phyloP scores from a whole-genome alignment of 352 stramenopile species.

The Plasmopara muralis region DNA sequence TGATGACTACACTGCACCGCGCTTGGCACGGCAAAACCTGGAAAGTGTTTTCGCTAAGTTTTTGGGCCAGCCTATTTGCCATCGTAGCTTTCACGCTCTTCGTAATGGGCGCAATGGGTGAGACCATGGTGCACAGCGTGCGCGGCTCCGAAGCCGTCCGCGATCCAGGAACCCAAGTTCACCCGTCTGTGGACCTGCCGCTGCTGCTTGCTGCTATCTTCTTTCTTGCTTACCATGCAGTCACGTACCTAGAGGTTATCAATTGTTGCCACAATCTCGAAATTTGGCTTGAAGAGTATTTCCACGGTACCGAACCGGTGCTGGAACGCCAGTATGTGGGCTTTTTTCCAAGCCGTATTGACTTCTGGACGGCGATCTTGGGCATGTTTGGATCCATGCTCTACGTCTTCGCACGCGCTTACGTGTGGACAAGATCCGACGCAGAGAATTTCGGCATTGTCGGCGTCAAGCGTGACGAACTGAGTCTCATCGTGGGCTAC shows the following conservation, averaged over 20 bases:
- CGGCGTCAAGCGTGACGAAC: slow-evolving; percentile 52
- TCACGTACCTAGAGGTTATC: slow-evolving; percentile 84
- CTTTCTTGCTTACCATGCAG: slow-evolving; percentile 45
- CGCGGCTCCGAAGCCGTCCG: slow-evolving; percentile 22
- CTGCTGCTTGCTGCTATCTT: slow-evolving; percentile 52
- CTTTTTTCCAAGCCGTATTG: slow-evolving; percentile 77
- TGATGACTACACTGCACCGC: slow-evolving; percentile 82
- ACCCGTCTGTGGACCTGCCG: slow-evolving; percentile 50
- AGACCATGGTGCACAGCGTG: slow-evolving; percentile 44
- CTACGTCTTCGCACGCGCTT: slow-evolving; percentile 52
- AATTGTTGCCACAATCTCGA: slow-evolving; percentile 86
- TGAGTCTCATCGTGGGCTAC: slow-evolving; percentile 65
- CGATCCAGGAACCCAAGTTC: slow-evolving; percentile 16
- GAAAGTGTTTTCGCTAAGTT: slow-evolving; percentile 71
- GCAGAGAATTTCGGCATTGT: slow-evolving; percentile 71
- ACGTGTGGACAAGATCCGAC: slow-evolving; percentile 49
- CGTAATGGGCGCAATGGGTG: slow-evolving; percentile 47
- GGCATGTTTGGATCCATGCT: slow-evolving; percentile 55
- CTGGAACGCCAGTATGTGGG: slow-evolving; percentile 60
- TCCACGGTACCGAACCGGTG: slow-evolving; percentile 64
- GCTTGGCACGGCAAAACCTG: slow-evolving; percentile 63
- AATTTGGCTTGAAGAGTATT: slow-evolving; percentile 82
- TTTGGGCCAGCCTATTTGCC: slow-evolving; percentile 54
- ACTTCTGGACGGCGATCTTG: slow-evolving; percentile 70
- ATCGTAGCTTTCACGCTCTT: slow-evolving; percentile 55